Base-by-base conservation (phyloP, 768 basidiomycete species). In the Russula lepida region DNA sequence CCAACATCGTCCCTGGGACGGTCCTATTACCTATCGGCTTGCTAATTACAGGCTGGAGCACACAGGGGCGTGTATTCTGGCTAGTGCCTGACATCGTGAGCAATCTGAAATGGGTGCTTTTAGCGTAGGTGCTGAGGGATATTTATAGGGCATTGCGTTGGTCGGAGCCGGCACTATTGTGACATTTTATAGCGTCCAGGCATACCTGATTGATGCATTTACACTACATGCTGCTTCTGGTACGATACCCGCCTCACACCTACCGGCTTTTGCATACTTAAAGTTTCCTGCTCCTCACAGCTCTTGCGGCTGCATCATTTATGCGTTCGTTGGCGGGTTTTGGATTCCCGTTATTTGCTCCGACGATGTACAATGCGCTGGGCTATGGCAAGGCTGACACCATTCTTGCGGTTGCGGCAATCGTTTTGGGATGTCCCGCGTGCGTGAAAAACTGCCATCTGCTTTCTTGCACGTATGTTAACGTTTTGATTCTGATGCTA, bases 341-440 rank as follows among this genome's bases (percentile, higher is more conserved):
- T 56, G 83, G 79, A 1, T 89, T 92, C 68, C 89, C 89, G 3
- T 72, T 91, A 17, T 91, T 91, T 64, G 86, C 84, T 2, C 83
- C 85, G 21, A 74, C 79, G 41, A 86, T 90, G 82, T 89, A 81
- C 71, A 70, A 74, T 0, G 73, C 74, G 15, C 74, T 90, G 0
- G 89, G 87, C 3, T 86, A 84, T 56, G 88, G 88, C 0, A 85
- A 83, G 60, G 85, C 85, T 6, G 72, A 84, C 64, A 86, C 87
- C 0, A 75, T 90, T 3, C 75, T 91, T 6, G 87, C 87, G 0
- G 77, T 68, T 7, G 64, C 79, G 2, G 76, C 84, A 3, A 81
- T 89, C 54, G 77, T 69, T 1, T 69, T 89, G 17, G 87, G 87
- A 17, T 81, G 82, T 63, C 86, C 57, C 5, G 75, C 79, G 67